Evolutionary conservation across 495 filamentous ascomycete genomes (phyloP).

Genomic region (Neurospora sp.): DNA sequence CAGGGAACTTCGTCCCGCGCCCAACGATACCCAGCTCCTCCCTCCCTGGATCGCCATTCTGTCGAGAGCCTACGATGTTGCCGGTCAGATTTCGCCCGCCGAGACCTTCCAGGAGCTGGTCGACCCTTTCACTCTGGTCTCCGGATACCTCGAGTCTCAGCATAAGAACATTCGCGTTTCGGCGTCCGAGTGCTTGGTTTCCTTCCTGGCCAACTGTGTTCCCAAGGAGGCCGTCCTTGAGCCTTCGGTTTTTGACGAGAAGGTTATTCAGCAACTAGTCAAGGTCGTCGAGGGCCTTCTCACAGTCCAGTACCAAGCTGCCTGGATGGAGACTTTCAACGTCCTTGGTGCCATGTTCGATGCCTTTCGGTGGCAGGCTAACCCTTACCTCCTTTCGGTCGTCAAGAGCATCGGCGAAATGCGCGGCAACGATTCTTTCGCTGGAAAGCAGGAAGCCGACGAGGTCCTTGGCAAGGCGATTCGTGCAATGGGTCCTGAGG

Average conservation of each 20-base stretch:
- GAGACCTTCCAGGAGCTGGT: conserved; percentile 85
- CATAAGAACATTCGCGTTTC: conserved; percentile 89
- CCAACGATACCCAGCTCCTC: conserved; percentile 83
- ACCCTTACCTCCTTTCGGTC: conserved; percentile 62
- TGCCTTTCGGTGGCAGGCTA: conserved; percentile 71
- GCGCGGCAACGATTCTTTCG: conserved; percentile 78
- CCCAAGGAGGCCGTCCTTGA: conserved; percentile 71
- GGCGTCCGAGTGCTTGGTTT: conserved; percentile 87
- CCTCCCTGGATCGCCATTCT: conserved; percentile 95
- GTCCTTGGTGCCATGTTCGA: conserved; percentile 83
- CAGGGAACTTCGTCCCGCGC: conserved; percentile 75
- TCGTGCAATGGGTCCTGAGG: conserved; percentile 76
- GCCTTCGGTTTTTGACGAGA: conserved; percentile 81
- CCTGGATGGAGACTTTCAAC: conserved; percentile 93
- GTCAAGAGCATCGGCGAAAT: conserved; percentile 76
- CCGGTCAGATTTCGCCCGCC: conserved; percentile 71
- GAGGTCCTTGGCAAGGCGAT: conserved; percentile 78
- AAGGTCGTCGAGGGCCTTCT: conserved; percentile 59
- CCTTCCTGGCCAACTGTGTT: conserved; percentile 80
- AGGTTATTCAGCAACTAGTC: conserved; percentile 65
- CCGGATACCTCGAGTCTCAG: conserved; percentile 69
- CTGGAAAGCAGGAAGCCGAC: conserved; percentile 91
- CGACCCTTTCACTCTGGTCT: conserved; percentile 64
- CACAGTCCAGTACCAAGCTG: conserved; percentile 81
- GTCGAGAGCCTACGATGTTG: conserved; percentile 88